Evolutionary conservation across 495 filamentous ascomycete species (phyloP).

Genomic region (Glarea lozoyensis): DNA sequence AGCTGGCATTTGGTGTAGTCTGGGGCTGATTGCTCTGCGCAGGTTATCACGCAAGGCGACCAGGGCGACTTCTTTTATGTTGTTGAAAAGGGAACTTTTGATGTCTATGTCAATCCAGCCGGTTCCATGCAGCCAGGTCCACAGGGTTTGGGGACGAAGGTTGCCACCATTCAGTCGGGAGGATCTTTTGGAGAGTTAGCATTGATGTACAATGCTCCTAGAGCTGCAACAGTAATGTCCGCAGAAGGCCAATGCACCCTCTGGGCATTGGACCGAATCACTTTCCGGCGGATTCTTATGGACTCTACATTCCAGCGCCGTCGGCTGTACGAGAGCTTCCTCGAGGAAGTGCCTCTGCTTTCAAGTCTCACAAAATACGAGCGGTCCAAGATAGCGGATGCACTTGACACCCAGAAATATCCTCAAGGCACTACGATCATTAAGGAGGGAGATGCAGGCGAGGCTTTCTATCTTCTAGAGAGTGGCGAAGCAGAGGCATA

Average conservation of each 20-base stretch:
- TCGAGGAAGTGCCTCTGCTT: slow-evolving; percentile 93
- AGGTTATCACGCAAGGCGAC: slow-evolving; percentile 92
- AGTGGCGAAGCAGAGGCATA: slow-evolving; percentile 78
- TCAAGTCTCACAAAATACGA: slow-evolving; percentile 80
- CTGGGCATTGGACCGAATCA: slow-evolving; percentile 91
- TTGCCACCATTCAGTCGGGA: slow-evolving; percentile 74
- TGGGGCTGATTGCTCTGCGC: slow-evolving; percentile 11
- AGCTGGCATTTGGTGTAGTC: neutral
- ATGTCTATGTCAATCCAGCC: slow-evolving; percentile 79
- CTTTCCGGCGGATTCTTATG: slow-evolving; percentile 97
- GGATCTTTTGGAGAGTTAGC: slow-evolving; percentile 97
- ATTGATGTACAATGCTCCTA: slow-evolving; percentile 96
- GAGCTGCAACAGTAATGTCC: slow-evolving; percentile 91
- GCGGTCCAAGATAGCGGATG: slow-evolving; percentile 93
- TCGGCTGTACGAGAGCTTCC: slow-evolving; percentile 93
- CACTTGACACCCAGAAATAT: slow-evolving; percentile 82
- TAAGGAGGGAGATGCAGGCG: slow-evolving; percentile 80
- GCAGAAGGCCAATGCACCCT: slow-evolving; percentile 70
- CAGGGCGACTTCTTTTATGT: slow-evolving; percentile 97
- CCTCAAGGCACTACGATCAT: slow-evolving; percentile 77
- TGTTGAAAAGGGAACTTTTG: slow-evolving; percentile 83
- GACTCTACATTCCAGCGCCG: slow-evolving; percentile 93
- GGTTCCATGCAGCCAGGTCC: slow-evolving; percentile 73
- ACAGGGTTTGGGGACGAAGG: slow-evolving; percentile 76
- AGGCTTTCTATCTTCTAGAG: slow-evolving; percentile 89